These are phyloP conservation scores for Paratinospora sagittata DNA, from an alignment of 164 flowering plant genomes.

Conservation along the genomic window DNA sequence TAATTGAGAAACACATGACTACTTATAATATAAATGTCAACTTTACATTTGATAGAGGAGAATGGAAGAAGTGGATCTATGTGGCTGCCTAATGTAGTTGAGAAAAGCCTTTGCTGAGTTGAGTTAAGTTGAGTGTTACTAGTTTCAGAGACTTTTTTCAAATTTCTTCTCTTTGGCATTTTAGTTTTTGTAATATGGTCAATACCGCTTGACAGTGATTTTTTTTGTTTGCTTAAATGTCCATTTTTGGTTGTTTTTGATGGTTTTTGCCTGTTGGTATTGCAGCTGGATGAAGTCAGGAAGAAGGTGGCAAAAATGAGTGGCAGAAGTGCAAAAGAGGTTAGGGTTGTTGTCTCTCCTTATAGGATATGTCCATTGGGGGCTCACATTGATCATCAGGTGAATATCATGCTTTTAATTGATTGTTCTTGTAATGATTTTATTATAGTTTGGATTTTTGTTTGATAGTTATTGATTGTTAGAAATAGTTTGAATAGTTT, in stretches of 20 bases:
- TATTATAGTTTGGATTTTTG: not conserved
- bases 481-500: no score
- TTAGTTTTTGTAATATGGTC: not conserved
- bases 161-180: not conserved
- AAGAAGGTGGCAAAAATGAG: constrained; percentile 53
- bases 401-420: constrained; percentile 12
- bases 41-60: no score
- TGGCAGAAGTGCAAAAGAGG: constrained; percentile 43
- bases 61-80: no score
- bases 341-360: constrained; percentile 78
- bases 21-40: no score
- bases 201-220: not conserved
- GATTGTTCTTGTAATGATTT: not conserved
- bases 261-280: not conserved
- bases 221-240: not conserved
- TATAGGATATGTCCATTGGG: constrained; percentile 95
- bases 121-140: no score
- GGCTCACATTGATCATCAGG: constrained; percentile 99
- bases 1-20: no score
- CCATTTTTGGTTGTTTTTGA: not conserved
- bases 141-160: not conserved
- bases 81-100: no score
- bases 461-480: not conserved
- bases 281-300: constrained; percentile 48
- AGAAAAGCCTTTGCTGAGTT: no score